These are phyloP conservation scores for Microcos paniculata DNA, from an alignment of 345 rosid genomes.

Conservation along the genomic window DNA sequence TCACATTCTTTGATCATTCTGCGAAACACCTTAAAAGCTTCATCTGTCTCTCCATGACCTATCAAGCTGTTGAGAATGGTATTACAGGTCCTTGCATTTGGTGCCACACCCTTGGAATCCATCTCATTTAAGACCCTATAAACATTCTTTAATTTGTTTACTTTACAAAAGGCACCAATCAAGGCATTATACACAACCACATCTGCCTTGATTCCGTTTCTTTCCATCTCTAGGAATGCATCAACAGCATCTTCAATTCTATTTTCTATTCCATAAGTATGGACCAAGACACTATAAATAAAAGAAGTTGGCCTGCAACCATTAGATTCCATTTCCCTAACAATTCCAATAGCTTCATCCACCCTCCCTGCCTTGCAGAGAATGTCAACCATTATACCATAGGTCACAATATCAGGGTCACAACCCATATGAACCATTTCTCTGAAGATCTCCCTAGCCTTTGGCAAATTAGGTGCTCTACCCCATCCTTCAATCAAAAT, in stretches of 20 bases:
- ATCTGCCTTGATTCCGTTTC: constrained; percentile 63
- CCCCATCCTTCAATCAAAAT: constrained; percentile 95
- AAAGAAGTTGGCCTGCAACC: constrained; percentile 65
- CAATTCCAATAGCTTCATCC: constrained; percentile 74
- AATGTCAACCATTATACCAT: constrained; percentile 80
- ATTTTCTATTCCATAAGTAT: constrained; percentile 73
- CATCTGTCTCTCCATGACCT: constrained; percentile 59
- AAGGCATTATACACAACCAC: constrained; percentile 75
- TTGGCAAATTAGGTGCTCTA: constrained; percentile 76
- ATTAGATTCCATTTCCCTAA: constrained; percentile 58
- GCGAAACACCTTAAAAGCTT: constrained; percentile 69
- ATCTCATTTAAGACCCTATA: constrained; percentile 74
- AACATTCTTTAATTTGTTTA: constrained; percentile 58
- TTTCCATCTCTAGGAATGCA: constrained; percentile 82
- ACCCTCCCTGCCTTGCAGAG: constrained; percentile 91
- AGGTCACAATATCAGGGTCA: constrained; percentile 80
- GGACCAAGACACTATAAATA: constrained; percentile 80
- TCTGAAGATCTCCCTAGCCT: constrained; percentile 71
- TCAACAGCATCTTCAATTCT: constrained; percentile 78
- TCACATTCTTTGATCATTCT: constrained; percentile 76
- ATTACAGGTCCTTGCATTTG: constrained; percentile 79
- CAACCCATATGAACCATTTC: constrained; percentile 74
- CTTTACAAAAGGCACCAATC: constrained; percentile 79
- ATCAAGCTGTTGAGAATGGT: constrained; percentile 62
- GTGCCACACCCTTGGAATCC: constrained; percentile 53